These are phyloP conservation scores for Meyerozyma smithsonii DNA, from an alignment of 1,139 yeast genomes.

Conservation along the genomic window DNA sequence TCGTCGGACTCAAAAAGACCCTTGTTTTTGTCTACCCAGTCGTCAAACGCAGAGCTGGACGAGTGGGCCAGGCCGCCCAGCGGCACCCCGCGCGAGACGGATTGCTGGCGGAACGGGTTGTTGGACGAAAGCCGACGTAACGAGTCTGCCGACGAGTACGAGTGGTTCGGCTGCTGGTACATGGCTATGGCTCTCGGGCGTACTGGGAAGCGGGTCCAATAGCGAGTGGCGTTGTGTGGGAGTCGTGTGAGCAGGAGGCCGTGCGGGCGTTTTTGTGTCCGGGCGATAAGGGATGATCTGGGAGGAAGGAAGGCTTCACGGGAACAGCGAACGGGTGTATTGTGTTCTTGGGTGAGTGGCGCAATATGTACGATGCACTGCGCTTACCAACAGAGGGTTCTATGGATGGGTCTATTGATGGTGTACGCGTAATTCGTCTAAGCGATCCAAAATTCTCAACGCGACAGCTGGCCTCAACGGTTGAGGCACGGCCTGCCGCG, in stretches of 20 bases:
- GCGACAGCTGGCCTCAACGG: neutral
- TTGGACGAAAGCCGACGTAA: slow-evolving; percentile 49
- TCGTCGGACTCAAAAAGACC: slow-evolving; percentile 42
- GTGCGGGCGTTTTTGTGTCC: no score
- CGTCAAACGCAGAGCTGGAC: slow-evolving; percentile 31
- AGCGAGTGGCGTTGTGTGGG: neutral
- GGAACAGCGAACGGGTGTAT: no score
- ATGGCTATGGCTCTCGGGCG: no score
- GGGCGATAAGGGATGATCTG: no score
- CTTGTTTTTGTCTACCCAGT: slow-evolving; percentile 49
- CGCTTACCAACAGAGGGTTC: neutral
- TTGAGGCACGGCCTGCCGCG: neutral
- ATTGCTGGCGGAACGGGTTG: slow-evolving; percentile 49
- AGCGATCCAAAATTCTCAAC: neutral
- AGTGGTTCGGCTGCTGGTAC: slow-evolving; percentile 40
- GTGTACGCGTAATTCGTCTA: neutral
- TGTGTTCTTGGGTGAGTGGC: no score
- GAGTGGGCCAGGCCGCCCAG: slow-evolving; percentile 19
- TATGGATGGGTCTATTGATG: neutral
- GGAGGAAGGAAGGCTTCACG: no score
- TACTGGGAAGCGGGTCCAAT: no score
- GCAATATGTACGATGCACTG: neutral
- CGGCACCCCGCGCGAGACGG: slow-evolving; percentile 12
- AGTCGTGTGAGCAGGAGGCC: no score
- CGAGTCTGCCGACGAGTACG: slow-evolving; percentile 29